A percentile compares a stretch with the other conserved stretches of the same genome.
Conservation (phyloP, 495 filamentous ascomycete species). For the Xylaria bambusicola region DNA sequence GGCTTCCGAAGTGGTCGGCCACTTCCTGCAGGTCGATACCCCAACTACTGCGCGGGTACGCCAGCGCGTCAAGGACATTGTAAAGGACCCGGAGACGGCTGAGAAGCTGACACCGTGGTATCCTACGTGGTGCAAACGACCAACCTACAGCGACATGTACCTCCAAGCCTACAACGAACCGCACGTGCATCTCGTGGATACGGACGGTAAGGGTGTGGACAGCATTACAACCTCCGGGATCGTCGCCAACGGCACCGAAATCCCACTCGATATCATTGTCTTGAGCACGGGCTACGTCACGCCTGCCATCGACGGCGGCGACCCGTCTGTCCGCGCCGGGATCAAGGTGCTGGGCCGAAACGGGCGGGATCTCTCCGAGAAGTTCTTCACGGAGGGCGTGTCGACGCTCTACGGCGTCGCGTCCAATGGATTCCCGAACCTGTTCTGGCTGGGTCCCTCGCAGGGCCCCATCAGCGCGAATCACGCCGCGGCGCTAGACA, state of each 20-base stretch:
- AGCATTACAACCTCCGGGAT: slow-evolving; percentile 40
- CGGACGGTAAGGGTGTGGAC: slow-evolving; percentile 52
- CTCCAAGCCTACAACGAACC: slow-evolving; percentile 46
- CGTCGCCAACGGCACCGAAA: slow-evolving; percentile 40
- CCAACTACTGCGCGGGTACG: slow-evolving; percentile 29
- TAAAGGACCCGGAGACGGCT: slow-evolving; percentile 44
- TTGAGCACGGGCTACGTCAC: slow-evolving; percentile 50
- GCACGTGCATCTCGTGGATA: slow-evolving; percentile 55
- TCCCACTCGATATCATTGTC: slow-evolving; percentile 52
- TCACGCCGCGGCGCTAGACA: slow-evolving; percentile 44
- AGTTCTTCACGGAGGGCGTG: slow-evolving; percentile 39
- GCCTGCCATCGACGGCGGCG: slow-evolving; percentile 32
- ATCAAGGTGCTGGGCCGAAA: slow-evolving; percentile 44
- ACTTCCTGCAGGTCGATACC: slow-evolving; percentile 32
- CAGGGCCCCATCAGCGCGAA: slow-evolving; percentile 48
- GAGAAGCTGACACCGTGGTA: slow-evolving; percentile 49
- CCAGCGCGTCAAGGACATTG: slow-evolving; percentile 44
- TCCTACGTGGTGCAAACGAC: slow-evolving; percentile 49
- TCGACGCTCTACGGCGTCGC: slow-evolving; percentile 52
- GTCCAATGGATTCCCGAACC: slow-evolving; percentile 52
- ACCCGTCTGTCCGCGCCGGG: slow-evolving; percentile 35
- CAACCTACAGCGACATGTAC: slow-evolving; percentile 50
- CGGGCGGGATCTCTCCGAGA: slow-evolving; percentile 43
- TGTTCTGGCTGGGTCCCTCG: slow-evolving; percentile 47
- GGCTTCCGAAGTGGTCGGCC: slow-evolving; percentile 36